A percentile compares a stretch with the other conserved stretches of the same genome.
phyloP scores from a whole-genome alignment of 83 land plant genomes.

The Picea mariana region DNA sequence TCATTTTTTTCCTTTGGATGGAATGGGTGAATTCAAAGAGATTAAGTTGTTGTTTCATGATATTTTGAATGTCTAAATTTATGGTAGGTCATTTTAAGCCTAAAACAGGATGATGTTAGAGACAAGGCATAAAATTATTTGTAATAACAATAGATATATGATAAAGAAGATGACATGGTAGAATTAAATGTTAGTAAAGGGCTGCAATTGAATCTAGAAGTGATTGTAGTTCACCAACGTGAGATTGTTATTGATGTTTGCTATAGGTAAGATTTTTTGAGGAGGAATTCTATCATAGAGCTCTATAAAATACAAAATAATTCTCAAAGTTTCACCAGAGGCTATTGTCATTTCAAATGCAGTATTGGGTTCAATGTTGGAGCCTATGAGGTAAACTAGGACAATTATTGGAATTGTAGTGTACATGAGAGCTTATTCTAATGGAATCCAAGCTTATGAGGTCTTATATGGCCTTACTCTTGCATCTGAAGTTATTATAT shows the following conservation, averaged over 20 bases:
- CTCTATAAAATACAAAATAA: conserved; percentile 33
- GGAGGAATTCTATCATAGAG: conserved; percentile 33
- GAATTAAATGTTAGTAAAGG: neutral
- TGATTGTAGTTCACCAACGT: conserved; percentile 36
- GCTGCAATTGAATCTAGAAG: neutral
- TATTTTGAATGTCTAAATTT: no score
- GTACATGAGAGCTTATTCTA: no score
- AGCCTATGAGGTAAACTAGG: no score
- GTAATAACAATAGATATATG: conserved; percentile 24
- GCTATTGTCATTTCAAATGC: neutral
- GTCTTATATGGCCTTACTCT: no score
- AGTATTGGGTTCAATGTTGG: no score
- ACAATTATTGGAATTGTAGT: no score
- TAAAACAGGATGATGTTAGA: conserved; percentile 8
- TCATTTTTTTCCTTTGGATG: no score
- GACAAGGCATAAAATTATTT: conserved; percentile 27
- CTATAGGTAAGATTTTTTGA: conserved; percentile 29
- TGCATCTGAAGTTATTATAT: no score
- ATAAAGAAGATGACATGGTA: conserved; percentile 15
- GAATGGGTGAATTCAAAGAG: no score
- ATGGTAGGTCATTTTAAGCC: conserved; percentile 19
- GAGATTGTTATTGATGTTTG: conserved; percentile 45
- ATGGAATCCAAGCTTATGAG: no score
- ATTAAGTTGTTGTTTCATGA: no score
- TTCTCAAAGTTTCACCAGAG: conserved; percentile 21